Conservation (phyloP, 108 stramenopile genomes). For the Conticribra guillardii region DNA sequence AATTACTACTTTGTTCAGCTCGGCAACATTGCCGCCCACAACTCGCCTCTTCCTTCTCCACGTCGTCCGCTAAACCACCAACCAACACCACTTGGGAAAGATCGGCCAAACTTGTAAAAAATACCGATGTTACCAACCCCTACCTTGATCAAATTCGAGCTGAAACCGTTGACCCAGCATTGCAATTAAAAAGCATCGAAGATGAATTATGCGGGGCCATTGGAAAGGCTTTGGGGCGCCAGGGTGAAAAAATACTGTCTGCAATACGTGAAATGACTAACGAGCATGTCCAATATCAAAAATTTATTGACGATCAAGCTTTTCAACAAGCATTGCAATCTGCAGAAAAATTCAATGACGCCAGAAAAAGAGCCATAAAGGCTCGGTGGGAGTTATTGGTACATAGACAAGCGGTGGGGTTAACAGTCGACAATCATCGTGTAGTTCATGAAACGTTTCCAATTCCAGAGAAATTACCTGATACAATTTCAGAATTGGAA, state of each 20-base stretch:
- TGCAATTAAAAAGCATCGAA: conserved; percentile 83
- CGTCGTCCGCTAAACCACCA: neutral
- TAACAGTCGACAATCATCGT: conserved; percentile 78
- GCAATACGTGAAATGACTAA: conserved; percentile 59
- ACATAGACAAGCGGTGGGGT: conserved; percentile 86
- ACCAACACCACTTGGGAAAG: conserved; percentile 61
- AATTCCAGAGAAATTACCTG: conserved; percentile 60
- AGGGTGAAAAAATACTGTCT: conserved; percentile 69
- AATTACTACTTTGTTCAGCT: too few relatives aligned
- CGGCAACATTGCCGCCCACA: too few relatives aligned
- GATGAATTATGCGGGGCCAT: conserved; percentile 83
- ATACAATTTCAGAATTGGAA: conserved; percentile 14
- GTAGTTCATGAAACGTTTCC: conserved; percentile 74
- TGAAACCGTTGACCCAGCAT: conserved; percentile 62
- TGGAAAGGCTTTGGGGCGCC: conserved; percentile 78
- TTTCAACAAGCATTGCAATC: conserved; percentile 40
- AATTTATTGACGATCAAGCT: conserved; percentile 13
- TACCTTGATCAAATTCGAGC: conserved; percentile 77
- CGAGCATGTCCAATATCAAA: conserved; percentile 43
- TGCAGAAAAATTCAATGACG: conserved; percentile 64
- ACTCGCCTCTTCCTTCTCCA: neutral
- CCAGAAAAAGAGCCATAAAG: conserved; percentile 61
- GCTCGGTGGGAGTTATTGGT: conserved; percentile 88
- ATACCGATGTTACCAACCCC: conserved; percentile 59
- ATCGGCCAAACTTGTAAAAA: conserved; percentile 69